These are phyloP conservation scores for Suillus occidentalis DNA, from an alignment of 768 basidiomycete species.

Conservation along the genomic window DNA sequence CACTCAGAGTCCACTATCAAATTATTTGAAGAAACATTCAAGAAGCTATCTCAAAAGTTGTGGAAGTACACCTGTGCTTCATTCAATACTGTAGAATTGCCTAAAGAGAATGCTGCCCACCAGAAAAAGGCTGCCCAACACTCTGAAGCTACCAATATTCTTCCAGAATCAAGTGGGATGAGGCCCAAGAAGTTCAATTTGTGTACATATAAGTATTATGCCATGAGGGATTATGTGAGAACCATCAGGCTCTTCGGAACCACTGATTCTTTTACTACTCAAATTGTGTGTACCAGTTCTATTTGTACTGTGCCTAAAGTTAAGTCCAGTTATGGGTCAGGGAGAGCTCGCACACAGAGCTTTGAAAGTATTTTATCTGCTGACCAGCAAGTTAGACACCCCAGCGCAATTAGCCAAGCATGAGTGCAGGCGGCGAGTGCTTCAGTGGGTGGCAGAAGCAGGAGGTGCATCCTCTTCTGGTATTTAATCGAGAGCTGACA, in stretches of 20 bases:
- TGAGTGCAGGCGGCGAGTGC: neutral
- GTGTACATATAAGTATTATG: too few relatives aligned
- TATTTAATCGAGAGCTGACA: neutral
- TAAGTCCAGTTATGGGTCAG: neutral
- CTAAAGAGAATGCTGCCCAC: neutral
- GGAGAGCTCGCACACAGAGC: neutral
- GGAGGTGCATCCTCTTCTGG: neutral
- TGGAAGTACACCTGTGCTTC: conserved; percentile 13
- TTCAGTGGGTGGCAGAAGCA: neutral
- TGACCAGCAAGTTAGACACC: neutral
- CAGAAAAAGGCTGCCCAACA: too few relatives aligned
- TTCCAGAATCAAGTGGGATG: too few relatives aligned
- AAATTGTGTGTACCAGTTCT: too few relatives aligned
- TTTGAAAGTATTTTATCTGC: neutral
- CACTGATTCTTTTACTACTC: too few relatives aligned
- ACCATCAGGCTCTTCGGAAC: too few relatives aligned
- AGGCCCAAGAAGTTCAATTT: too few relatives aligned
- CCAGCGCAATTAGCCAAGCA: neutral
- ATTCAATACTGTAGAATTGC: conserved; percentile 21
- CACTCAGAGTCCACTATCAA: conserved; percentile 24
- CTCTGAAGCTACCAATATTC: too few relatives aligned
- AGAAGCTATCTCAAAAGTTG: conserved; percentile 10
- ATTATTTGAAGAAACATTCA: conserved; percentile 23
- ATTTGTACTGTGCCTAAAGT: too few relatives aligned
- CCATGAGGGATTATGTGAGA: too few relatives aligned